Evolutionary conservation across 768 basidiomycete genomes (phyloP), one percentile per base, ranked within the genome.

Genomic region (Hemileccinum rubropunctum): DNA sequence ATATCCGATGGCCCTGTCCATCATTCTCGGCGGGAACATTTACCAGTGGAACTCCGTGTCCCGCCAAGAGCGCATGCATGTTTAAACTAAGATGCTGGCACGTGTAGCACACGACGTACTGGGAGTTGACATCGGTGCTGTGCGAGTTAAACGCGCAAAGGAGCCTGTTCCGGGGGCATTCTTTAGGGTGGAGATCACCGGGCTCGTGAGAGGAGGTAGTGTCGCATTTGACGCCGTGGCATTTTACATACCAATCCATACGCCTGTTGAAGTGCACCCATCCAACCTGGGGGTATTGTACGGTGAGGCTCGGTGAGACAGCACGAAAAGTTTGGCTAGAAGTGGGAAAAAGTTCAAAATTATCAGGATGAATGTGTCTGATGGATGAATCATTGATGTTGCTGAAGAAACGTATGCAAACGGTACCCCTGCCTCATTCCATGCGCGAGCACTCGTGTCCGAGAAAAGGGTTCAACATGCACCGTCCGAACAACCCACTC

Each of bases 231-330:
- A n/a, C n/a, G n/a, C 48, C 20, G 34, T 54, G 11, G 40, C 44
- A 37, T 21, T 47, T 39, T 49, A 50, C n/a, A 27, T 53, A 42
- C 28, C 45, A 3, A 35, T 51, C 38, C 45, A 50, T n/a, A 44
- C 54, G 34, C 51, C 48, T 23, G 20, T 56, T 39, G 39, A 51
- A 20, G 52, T 50, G 52, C 40, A 35, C 45, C 53, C 32, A 42
- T 58, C 30, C 43, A 17, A 10, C 39, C 43, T 28, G 42, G 14
- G 47, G 55, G 32, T 39, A 37, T 18, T 46, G 50, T 47, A 58
- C 43, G 50, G 52, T 45, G 44, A 50, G 32, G 23, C 36, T 51
- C 20, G 48, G 47, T n/a, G 39, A 34, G 32, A 51, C 27, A 20
- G 40, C 37, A 47, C 36, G 41, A 17, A 44, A 21, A 37, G 48